Percentiles rank a stretch among this genome's conserved stretches.
Conservation (phyloP, 164 flowering plant genomes). For the Hamamelis virginiana region DNA sequence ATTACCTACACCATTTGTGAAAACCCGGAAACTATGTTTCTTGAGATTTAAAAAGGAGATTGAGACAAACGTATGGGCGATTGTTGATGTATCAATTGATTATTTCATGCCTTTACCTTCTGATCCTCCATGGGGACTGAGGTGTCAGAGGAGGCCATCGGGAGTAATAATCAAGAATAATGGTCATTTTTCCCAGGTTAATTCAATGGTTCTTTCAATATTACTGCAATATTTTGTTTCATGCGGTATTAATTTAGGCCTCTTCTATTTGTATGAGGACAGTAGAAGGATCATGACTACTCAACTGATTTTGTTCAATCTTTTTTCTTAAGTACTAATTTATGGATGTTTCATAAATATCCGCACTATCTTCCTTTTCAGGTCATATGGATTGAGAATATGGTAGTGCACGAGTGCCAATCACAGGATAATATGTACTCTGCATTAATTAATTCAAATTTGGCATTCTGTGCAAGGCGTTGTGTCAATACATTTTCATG, state of each 20-base stretch:
- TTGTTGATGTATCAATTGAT: slow-evolving; percentile 6
- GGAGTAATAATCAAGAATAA: slow-evolving; percentile 1
- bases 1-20: slow-evolving; percentile 1
- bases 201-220: too few relatives aligned
- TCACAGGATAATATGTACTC: neutral
- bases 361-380: neutral
- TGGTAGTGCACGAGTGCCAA: neutral
- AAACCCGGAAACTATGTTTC: slow-evolving; percentile 1
- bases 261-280: too few relatives aligned
- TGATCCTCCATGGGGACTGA: neutral
- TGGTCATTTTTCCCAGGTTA: neutral
- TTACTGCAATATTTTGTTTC: too few relatives aligned
- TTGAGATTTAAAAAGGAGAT: slow-evolving; percentile 1
- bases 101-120: neutral
- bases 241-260: too few relatives aligned
- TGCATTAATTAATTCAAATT: neutral
- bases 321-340: neutral
- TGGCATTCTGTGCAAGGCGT: slow-evolving; percentile 8
- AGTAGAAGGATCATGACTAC: too few relatives aligned
- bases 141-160: slow-evolving; percentile 8
- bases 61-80: neutral
- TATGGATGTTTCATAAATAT: neutral
- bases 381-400: slow-evolving; percentile 16
- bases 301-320: too few relatives aligned
- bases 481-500: slow-evolving; percentile 3